Conservation (phyloP, 306 rosid genomes). For the Rosa lucieae region DNA sequence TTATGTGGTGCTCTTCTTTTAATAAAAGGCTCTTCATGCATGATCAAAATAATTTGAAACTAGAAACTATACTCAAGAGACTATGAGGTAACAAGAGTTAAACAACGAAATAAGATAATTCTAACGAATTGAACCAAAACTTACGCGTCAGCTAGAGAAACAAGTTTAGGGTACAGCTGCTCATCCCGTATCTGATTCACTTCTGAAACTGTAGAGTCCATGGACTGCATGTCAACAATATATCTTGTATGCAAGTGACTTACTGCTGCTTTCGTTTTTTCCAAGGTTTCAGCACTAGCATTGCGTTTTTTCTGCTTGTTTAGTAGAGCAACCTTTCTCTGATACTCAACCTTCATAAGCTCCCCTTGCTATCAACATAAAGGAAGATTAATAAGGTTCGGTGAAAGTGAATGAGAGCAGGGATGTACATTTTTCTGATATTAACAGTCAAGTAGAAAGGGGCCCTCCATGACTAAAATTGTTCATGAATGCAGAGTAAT, state of each 20-base stretch:
- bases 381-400: not conserved
- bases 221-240: conserved; percentile 88
- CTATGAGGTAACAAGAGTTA: not conserved
- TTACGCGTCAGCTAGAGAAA: conserved; percentile 65
- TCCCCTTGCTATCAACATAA: conserved; percentile 72
- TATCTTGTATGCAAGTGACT: conserved; percentile 88
- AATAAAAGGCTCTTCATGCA: conserved; percentile 7
- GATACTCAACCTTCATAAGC: conserved; percentile 83
- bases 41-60: conserved; percentile 12
- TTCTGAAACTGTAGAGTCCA: conserved; percentile 87
- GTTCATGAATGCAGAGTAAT: not conserved
- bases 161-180: conserved; percentile 77
- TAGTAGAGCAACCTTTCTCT: conserved; percentile 68
- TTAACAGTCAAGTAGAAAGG: not conserved
- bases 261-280: conserved; percentile 82
- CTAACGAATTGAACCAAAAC: conserved; percentile 23
- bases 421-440: not conserved
- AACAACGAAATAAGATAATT: not conserved
- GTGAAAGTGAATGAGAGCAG: not conserved
- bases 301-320: conserved; percentile 77
- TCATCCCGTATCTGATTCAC: conserved; percentile 74
- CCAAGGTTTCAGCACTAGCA: conserved; percentile 66
- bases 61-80: conserved; percentile 3
- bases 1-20: no score
- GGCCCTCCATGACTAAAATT: not conserved